Conservation (phyloP, 2,329 filamentous ascomycete species). For the Talaromyces sp. region DNA sequence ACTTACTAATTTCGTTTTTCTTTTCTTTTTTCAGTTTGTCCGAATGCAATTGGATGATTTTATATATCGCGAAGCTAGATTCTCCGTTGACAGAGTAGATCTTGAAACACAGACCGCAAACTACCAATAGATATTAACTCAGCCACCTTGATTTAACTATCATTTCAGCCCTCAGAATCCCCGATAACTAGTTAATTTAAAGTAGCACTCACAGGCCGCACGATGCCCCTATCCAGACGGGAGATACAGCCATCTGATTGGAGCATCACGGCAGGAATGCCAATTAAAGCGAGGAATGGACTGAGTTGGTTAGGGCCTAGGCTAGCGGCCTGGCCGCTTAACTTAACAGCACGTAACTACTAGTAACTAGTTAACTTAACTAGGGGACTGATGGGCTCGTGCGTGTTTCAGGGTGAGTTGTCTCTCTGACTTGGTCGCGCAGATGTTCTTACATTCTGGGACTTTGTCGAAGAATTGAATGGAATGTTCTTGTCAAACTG, state of each 20-base stretch:
- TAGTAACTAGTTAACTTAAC: neutral
- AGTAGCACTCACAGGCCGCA: neutral
- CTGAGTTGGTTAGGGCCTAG: neutral
- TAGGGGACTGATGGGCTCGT: conserved; percentile 2
- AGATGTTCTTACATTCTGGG: neutral
- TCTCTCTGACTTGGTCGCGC: neutral
- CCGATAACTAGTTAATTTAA: neutral
- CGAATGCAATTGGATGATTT: too few relatives aligned
- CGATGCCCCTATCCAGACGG: neutral
- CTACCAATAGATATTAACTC: neutral
- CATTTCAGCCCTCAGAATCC: too few relatives aligned
- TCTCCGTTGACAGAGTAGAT: neutral
- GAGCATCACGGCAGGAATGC: neutral
- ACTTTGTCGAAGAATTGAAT: neutral
- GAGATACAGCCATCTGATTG: neutral
- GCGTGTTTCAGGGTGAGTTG: conserved; percentile 5
- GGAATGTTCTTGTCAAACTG: neutral
- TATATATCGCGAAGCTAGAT: too few relatives aligned
- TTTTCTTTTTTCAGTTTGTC: too few relatives aligned
- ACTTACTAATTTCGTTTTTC: too few relatives aligned
- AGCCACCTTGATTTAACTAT: neutral
- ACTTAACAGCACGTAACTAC: neutral
- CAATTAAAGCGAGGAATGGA: neutral
- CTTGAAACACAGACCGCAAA: neutral
- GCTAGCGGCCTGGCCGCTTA: neutral